These are phyloP conservation scores for Trichoderma sp. DNA, from an alignment of 2,329 filamentous ascomycete species.

Conservation along the genomic window DNA sequence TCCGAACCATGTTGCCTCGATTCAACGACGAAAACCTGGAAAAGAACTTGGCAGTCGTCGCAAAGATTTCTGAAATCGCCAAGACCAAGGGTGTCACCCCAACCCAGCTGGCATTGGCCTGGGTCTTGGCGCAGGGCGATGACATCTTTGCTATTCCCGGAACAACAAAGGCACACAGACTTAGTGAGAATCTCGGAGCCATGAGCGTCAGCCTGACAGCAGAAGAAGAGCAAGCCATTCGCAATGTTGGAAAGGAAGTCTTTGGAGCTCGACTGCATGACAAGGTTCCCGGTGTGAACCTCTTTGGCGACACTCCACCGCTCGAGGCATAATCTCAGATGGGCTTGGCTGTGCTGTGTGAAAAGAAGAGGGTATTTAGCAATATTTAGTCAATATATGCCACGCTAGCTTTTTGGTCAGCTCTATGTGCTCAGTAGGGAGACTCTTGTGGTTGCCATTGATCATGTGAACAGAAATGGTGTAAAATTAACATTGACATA, in stretches of 20 bases:
- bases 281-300: neutral
- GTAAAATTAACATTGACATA: neutral
- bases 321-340: neutral
- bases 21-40: slow-evolving; percentile 24
- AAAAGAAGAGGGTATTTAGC: neutral
- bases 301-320: slow-evolving; percentile 4
- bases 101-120: slow-evolving; percentile 59
- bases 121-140: slow-evolving; percentile 58
- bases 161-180: slow-evolving; percentile 41
- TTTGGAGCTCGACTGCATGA: neutral
- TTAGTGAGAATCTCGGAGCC: neutral
- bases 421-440: neutral
- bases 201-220: neutral
- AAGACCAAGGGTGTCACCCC: slow-evolving; percentile 53
- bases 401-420: neutral
- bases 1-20: slow-evolving; percentile 31
- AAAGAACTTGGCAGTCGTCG: slow-evolving; percentile 53
- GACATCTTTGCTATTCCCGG: slow-evolving; percentile 59
- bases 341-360: neutral
- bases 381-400: neutral
- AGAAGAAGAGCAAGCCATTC: slow-evolving; percentile 1
- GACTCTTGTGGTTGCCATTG: neutral
- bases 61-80: slow-evolving; percentile 48
- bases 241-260: neutral
- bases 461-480: neutral